phyloP scores from a whole-genome alignment of 768 basidiomycete species.

The Tubosaeta sp. region DNA sequence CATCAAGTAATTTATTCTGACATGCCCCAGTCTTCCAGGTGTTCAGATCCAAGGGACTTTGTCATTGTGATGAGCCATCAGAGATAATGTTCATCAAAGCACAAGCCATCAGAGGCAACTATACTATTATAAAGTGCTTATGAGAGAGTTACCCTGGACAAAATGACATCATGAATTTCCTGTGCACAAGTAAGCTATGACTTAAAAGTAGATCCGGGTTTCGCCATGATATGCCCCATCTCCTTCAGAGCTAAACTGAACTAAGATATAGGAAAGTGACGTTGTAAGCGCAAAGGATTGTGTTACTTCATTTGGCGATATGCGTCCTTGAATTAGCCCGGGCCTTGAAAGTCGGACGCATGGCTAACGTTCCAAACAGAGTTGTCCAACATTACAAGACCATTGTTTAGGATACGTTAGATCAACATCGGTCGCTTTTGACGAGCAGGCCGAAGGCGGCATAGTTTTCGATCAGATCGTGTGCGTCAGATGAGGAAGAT shows the following conservation, averaged over 20 bases:
- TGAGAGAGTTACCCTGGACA: background rate
- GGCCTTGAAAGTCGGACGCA: background rate
- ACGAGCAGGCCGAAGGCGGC: conserved; percentile 16
- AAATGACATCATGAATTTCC: background rate
- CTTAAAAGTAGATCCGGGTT: background rate
- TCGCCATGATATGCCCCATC: conserved; percentile 14
- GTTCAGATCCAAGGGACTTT: no score
- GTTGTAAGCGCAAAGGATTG: background rate
- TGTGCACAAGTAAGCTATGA: background rate
- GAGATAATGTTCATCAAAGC: background rate
- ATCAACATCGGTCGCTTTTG: conserved; percentile 17
- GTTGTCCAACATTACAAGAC: conserved; percentile 1
- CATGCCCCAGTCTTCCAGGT: no score
- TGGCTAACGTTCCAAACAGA: background rate
- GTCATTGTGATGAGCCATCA: no score
- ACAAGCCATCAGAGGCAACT: background rate
- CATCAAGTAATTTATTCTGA: no score
- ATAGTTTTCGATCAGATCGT: conserved; percentile 12
- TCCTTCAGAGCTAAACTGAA: conserved; percentile 14
- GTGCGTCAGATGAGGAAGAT: conserved; percentile 6
- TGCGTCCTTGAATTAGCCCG: background rate
- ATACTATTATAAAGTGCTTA: background rate
- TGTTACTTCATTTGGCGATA: background rate
- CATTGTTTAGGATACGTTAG: conserved; percentile 14
- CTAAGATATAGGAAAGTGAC: background rate